Evolutionary conservation across 108 stramenopile species (phyloP).

Genomic region (Nitzschia sp.): DNA sequence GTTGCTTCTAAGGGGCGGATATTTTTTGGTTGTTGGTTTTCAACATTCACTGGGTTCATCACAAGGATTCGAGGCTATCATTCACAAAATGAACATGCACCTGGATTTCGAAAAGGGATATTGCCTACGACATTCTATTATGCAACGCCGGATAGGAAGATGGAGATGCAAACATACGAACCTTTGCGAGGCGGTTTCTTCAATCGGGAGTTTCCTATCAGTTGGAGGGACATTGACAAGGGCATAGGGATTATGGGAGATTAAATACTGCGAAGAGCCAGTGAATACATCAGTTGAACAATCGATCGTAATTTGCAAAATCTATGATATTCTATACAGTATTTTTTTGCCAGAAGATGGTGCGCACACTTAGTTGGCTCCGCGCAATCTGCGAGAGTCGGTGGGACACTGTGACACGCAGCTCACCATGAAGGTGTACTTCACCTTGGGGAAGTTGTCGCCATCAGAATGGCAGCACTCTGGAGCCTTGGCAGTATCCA

Average conservation of each 20-base stretch:
- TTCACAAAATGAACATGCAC: conserved; percentile 40
- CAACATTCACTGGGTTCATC: conserved; percentile 61
- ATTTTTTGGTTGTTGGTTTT: conserved; percentile 49
- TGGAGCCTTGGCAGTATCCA: too few relatives aligned
- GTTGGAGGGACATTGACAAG: conserved; percentile 54
- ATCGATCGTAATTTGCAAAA: too few relatives aligned
- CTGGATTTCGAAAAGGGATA: conserved; percentile 47
- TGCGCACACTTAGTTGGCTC: too few relatives aligned
- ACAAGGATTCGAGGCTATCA: conserved; percentile 72
- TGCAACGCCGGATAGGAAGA: conserved; percentile 45
- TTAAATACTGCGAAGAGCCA: too few relatives aligned
- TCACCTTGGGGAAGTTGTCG: too few relatives aligned
- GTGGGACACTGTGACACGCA: too few relatives aligned
- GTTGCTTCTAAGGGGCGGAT: conserved; percentile 61
- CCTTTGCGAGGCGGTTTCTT: conserved; percentile 53
- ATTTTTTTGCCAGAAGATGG: too few relatives aligned
- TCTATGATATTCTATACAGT: too few relatives aligned
- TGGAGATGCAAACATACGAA: conserved; percentile 48
- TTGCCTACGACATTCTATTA: conserved; percentile 58
- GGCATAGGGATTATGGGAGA: conserved; percentile 10
- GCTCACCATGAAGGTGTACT: too few relatives aligned
- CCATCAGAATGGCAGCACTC: too few relatives aligned
- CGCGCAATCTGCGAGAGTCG: too few relatives aligned
- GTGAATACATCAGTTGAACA: too few relatives aligned
- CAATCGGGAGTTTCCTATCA: conserved; percentile 68